Evolutionary conservation across 805 yeast species (phyloP).

Genomic region (Candida oleophila): DNA sequence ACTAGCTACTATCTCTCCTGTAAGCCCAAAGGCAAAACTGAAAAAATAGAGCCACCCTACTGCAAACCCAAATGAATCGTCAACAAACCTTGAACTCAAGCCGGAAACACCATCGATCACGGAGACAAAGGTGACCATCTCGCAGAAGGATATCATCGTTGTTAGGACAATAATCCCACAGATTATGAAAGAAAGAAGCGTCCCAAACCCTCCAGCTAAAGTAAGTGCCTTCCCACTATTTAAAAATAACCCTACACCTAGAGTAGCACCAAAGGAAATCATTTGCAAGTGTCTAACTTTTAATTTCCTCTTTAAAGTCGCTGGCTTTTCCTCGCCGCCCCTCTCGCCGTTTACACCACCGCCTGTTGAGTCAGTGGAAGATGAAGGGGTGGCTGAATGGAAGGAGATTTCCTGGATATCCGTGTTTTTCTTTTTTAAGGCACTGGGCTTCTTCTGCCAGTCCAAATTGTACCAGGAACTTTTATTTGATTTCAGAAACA

Average conservation of each 20-base stretch:
- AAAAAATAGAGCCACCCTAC: conserved; percentile 74
- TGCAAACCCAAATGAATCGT: conserved; percentile 75
- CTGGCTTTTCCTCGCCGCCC: conserved; percentile 2
- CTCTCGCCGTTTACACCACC: neutral
- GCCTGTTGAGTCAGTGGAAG: neutral
- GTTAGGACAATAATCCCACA: conserved; percentile 66
- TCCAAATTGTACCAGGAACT: conserved; percentile 4
- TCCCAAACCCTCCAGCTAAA: conserved; percentile 77
- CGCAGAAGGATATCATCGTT: conserved; percentile 74
- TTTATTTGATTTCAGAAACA: neutral
- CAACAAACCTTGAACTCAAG: conserved; percentile 70
- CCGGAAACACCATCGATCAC: conserved; percentile 80
- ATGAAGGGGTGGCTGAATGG: neutral
- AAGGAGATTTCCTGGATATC: conserved; percentile 4
- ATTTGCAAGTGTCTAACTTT: conserved; percentile 69
- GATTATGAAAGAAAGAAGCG: conserved; percentile 62
- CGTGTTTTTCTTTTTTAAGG: neutral
- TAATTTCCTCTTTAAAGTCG: conserved; percentile 53
- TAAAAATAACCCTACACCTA: conserved; percentile 73
- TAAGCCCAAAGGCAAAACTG: conserved; percentile 68
- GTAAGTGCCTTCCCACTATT: conserved; percentile 72
- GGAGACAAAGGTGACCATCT: conserved; percentile 77
- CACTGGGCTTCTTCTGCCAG: conserved; percentile 1
- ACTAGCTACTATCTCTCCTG: conserved; percentile 80
- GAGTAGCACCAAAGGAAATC: conserved; percentile 76